Evolutionary conservation across 2,329 filamentous ascomycete genomes (phyloP).

Genomic region (Tolypocladium cylindrosporum): DNA sequence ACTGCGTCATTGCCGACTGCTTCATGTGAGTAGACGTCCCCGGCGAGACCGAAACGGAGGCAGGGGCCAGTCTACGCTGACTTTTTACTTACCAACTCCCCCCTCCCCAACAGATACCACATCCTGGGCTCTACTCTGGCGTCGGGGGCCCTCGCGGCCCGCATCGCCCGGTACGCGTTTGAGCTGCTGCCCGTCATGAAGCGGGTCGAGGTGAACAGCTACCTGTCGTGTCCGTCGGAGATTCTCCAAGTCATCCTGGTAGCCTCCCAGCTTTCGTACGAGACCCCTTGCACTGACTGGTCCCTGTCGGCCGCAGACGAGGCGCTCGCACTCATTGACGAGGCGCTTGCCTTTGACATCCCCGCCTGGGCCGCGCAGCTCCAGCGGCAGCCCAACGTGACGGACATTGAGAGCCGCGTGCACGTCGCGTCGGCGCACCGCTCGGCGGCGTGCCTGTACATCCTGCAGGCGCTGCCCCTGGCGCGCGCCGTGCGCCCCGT

Average conservation of each 20-base stretch:
- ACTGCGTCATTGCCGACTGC: slow-evolving; percentile 38
- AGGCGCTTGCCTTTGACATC: slow-evolving; percentile 32
- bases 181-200: slow-evolving; percentile 28
- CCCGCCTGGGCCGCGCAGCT: slow-evolving; percentile 30
- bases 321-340: slow-evolving; percentile 27
- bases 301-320: slow-evolving; percentile 22
- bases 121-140: slow-evolving; percentile 28
- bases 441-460: slow-evolving; percentile 36
- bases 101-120: slow-evolving; percentile 24
- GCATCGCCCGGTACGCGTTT: slow-evolving; percentile 27
- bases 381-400: slow-evolving; percentile 20
- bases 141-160: slow-evolving; percentile 24
- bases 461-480: slow-evolving; percentile 31
- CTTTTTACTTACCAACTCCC: background rate
- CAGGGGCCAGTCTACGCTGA: background rate
- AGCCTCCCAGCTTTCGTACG: slow-evolving; percentile 32
- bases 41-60: background rate
- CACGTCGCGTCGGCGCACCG: slow-evolving; percentile 36
- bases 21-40: slow-evolving; percentile 26
- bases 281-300: slow-evolving; percentile 20
- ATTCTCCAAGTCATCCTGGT: slow-evolving; percentile 35
- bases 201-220: slow-evolving; percentile 30
- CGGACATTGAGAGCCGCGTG: slow-evolving; percentile 30
- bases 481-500: slow-evolving; percentile 24
- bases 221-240: slow-evolving; percentile 30